These are phyloP conservation scores for Pistacia atlantica DNA, from an alignment of 345 rosid species.

Conservation along the genomic window DNA sequence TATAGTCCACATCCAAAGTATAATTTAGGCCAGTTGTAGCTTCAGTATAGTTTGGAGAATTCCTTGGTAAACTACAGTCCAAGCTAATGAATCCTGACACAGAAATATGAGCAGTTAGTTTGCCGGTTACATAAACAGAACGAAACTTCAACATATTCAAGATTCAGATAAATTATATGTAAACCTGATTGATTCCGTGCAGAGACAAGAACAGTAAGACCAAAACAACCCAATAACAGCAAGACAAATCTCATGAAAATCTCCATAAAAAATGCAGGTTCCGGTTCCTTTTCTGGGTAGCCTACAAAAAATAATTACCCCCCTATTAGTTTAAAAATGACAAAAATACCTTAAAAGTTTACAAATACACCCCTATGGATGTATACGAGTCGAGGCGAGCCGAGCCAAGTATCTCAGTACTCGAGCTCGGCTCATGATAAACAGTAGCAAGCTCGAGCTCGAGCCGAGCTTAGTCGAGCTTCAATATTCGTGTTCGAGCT, in stretches of 20 bases:
- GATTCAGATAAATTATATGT: background rate
- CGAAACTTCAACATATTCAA: background rate
- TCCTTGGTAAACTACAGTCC: conserved; percentile 38
- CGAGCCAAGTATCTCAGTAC: too few species aligned
- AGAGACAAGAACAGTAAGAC: background rate
- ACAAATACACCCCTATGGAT: too few species aligned
- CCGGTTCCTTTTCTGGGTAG: too few species aligned
- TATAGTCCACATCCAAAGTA: conserved; percentile 30
- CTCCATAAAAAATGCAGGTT: too few species aligned
- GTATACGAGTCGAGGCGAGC: too few species aligned
- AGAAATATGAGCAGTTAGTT: background rate
- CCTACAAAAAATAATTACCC: too few species aligned
- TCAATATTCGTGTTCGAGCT: too few species aligned
- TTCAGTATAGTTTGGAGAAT: conserved; percentile 32
- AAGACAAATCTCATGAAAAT: background rate
- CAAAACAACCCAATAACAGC: background rate
- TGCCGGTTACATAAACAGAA: background rate
- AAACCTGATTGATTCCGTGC: conserved; percentile 26
- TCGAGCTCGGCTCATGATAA: too few species aligned
- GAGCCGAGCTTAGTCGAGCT: too few species aligned
- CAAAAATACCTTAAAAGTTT: too few species aligned
- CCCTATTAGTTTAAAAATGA: too few species aligned
- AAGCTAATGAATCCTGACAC: conserved; percentile 49
- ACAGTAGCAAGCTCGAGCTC: too few species aligned
- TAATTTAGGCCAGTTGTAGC: conserved; percentile 33